Evolutionary conservation across 371 early-diverging fungal species (phyloP), one percentile per base, ranked within the genome.

Genomic region (Parasitella parasitica): DNA sequence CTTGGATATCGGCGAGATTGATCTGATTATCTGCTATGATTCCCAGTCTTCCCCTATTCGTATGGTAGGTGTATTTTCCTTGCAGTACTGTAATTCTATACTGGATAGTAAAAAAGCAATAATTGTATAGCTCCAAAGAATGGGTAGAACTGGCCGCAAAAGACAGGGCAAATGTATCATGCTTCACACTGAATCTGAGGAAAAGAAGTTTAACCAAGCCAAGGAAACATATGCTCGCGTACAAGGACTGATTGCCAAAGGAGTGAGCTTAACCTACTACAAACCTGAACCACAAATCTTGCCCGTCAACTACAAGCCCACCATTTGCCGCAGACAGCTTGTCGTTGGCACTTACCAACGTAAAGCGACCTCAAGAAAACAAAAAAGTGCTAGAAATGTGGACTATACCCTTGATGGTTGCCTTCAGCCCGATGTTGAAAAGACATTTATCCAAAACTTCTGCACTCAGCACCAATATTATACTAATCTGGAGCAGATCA

Each of bases 1-100:
- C 1, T 75, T 97, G 24, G 98, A 97, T 72, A 97, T 97, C 76
- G 98, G 97, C 57, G 96, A 97, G 59, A 92, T 97, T 2, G 97
- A 97, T 66, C 74, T 97, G 30, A 97, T 97, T 64, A 70, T 97
- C 7, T 95, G 95, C 73, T 97, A 86, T 65, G 97, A 97, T 64
- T 81, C 91, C 3, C 94, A 94, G 57, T 81, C 81, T 30, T 91
- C 92, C 3, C 92, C 94, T 2, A 88, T 91, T 61, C 87, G 93
- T 39, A 89, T 94, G 93, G 85, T 81, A 56, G 57, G 41, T 6
- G 12, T 28, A 22, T 46, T n/a, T n/a, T n/a, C n/a, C n/a, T n/a
- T n/a, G n/a, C n/a, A n/a, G n/a, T 3, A 27, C 0, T 22, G 13
- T 12, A 6, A 41, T 6, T 0, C n/a, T 27, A 50, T 28, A 16